Base-by-base conservation (phyloP, 768 basidiomycete genomes). In the Trametes maxima region DNA sequence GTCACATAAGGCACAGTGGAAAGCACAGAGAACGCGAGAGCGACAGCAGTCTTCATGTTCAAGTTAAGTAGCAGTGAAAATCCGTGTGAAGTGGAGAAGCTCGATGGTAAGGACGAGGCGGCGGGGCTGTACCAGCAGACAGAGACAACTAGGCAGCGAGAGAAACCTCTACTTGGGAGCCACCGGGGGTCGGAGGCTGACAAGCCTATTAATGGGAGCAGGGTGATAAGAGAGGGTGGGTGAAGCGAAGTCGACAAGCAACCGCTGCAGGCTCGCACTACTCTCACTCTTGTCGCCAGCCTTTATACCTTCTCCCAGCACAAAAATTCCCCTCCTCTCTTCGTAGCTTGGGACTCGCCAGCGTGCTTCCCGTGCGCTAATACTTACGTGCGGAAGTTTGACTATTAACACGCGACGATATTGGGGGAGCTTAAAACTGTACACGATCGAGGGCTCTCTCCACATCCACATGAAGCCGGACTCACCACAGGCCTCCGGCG, bases 1-100 rank as follows among this genome's bases (percentile, higher is more conserved):
- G 68, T 64, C 21, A 71, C 75, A 54, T 52, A 59, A 13, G 70
- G 64, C n/a, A 57, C 48, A 21, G 68, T 43, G 36, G 59, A 56
- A 49, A 71, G 60, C 40, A 69, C n/a, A 16, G 65, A 50, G 36
- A 67, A 39, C 14, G 62, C 48, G 51, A 57, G n/a, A 53, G 56
- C 36, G 22, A 39, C 40, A 16, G 57, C 39, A 28, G 57, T 24
- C 57, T 58, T 58, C 57, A 58, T 58, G n/a, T 43, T 50, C 21
- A n/a, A 24, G 17, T n/a, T n/a, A n/a, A n/a, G n/a, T n/a, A n/a
- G n/a, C n/a, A n/a, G n/a, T n/a, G n/a, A n/a, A n/a, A n/a, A n/a
- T n/a, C n/a, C n/a, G n/a, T n/a, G n/a, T n/a, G n/a, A 16, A 8
- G n/a, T 58, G 24, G 17, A 16, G 19, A 19, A 25, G 17, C 21